Evolutionary conservation across 2,329 filamentous ascomycete genomes (phyloP), one percentile per base, ranked within the genome.

Genomic region (Didymella sp.): DNA sequence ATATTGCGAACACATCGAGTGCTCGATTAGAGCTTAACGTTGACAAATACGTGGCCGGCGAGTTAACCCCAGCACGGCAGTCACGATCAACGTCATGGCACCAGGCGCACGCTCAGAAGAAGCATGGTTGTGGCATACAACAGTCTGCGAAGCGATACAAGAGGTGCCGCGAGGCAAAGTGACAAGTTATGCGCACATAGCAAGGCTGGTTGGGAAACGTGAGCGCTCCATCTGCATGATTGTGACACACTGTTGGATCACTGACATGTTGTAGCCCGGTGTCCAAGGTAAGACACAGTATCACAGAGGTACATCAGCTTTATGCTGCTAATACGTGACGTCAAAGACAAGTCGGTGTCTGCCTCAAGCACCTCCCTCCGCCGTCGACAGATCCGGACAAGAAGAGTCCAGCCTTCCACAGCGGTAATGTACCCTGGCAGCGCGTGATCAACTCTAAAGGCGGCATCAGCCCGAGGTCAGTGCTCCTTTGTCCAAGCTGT

Each of bases 351-450:
- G 93, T 98, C 6, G 94, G 94, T 50, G 83, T 95, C 43, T 96
- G 90, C 75, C 84, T 98, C 24, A 97, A 96, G 75, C 89, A 96
- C 73, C 86, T 98, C 12, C 85, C 92, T 73, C 52, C 81, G 48
- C 63, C 69, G 42, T 77, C 74, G 66, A 56, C 76, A 45, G 76
- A 80, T 60, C 70, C 75, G 51, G 77, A 74, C 31, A 76, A 77
- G 41, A 74, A 77, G 50, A 68, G 60, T 75, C 60, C 73, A 35
- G 68, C 79, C 55, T 96, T 89, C 78, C 89, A 96, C 74, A 81
- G 84, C 57, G 81, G 80, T 22, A 97, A 89, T 63, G 94, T 98
- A 3, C 94, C 94, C 0, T 98, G 94, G 94, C 94, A 98, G 80
- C 83, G 95, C 56, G 91, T 98, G 58, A 89, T 98, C 73, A 96